phyloP scores from a whole-genome alignment of 495 filamentous ascomycete species.

The Penicillium argentinense region DNA sequence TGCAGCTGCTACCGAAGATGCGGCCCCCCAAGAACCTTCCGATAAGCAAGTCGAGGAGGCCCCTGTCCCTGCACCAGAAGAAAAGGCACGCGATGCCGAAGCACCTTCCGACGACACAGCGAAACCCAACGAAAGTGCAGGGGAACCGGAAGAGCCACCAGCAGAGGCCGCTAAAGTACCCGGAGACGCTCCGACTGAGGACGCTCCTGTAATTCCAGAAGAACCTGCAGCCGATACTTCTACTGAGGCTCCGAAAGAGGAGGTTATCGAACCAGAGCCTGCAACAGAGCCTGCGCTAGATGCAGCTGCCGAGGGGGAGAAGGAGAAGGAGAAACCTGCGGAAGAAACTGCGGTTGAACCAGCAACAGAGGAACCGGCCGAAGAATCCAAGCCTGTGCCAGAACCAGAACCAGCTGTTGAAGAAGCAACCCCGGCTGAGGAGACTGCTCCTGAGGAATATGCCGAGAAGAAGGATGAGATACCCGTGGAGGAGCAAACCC shows the following conservation, averaged over 20 bases:
- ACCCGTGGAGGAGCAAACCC: no score
- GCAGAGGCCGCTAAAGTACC: not conserved
- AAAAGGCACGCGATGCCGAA: not conserved
- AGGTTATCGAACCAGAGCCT: not conserved
- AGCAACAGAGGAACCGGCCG: constrained; percentile 1
- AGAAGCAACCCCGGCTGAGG: constrained; percentile 8
- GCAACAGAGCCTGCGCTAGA: constrained; percentile 10
- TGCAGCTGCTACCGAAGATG: constrained; percentile 7
- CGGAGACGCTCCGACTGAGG: not conserved
- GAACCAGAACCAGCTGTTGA: no score
- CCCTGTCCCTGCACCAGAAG: not conserved
- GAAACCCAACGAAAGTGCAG: constrained; percentile 3
- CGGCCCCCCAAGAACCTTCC: constrained; percentile 9
- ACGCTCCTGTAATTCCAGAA: constrained; percentile 2
- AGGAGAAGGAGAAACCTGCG: no score
- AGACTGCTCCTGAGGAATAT: not conserved
- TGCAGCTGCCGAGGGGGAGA: constrained; percentile 3
- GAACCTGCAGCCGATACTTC: constrained; percentile 10
- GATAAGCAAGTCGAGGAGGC: not conserved
- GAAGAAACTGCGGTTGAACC: constrained; percentile 12
- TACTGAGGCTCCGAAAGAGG: constrained; percentile 2
- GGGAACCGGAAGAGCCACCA: constrained; percentile 2
- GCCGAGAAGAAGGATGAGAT: no score
- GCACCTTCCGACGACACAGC: constrained; percentile 9
- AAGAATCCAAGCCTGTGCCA: constrained; percentile 1